These are phyloP conservation scores for Macrotyloma uniflorum DNA, from an alignment of 306 rosid genomes.

Conservation along the genomic window DNA sequence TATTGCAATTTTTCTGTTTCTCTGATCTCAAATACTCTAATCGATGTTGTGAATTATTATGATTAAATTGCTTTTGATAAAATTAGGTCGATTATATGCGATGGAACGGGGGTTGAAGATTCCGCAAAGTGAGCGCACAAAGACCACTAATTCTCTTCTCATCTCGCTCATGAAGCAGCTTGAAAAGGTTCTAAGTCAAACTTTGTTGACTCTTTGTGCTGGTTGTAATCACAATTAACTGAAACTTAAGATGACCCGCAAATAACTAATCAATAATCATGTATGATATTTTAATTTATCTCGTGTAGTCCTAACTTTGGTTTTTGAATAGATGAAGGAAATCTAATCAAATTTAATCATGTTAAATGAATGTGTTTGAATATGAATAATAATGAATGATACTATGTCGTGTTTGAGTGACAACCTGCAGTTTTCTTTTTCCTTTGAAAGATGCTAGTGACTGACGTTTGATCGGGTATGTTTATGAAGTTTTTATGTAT, in stretches of 20 bases:
- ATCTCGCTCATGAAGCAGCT: conserved; percentile 98
- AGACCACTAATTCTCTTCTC: conserved; percentile 88
- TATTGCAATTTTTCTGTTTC: background rate
- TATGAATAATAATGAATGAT: background rate
- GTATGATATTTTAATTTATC: background rate
- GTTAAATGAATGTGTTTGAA: background rate
- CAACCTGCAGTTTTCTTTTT: conserved; percentile 4
- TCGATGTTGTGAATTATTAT: background rate
- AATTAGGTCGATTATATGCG: conserved; percentile 91
- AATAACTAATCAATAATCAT: background rate
- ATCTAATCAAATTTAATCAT: background rate
- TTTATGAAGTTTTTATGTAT: background rate
- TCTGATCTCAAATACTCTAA: background rate
- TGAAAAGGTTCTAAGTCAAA: conserved; percentile 65
- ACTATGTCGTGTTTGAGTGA: background rate
- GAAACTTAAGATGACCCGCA: background rate
- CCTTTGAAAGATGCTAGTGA: background rate
- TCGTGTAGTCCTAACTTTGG: background rate
- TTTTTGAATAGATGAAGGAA: background rate
- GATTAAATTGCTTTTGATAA: background rate
- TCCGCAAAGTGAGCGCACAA: conserved; percentile 89
- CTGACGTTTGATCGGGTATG: conserved; percentile 7
- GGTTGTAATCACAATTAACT: conserved; percentile 22
- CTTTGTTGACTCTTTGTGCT: background rate
- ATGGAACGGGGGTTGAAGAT: conserved; percentile 96